A percentile compares a stretch with the other conserved stretches of the same genome.
Evolutionary conservation across 1,139 yeast species (phyloP).

Genomic region (Groenewaldozyma auringiensis): DNA sequence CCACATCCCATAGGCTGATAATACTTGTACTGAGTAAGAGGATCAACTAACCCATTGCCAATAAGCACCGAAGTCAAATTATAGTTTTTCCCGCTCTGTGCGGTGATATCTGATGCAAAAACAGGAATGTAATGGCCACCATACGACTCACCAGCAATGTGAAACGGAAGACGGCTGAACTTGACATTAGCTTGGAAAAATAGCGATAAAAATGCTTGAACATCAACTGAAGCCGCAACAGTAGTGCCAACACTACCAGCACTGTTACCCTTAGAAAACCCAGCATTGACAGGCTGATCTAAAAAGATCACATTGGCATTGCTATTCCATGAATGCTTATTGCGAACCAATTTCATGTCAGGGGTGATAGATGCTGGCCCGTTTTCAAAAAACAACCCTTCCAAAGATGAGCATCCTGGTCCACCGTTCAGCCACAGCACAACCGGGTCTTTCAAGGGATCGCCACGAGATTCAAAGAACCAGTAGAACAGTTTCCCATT

Average conservation of each 20-base stretch:
- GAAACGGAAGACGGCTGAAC: slow-evolving; percentile 66
- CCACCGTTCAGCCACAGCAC: slow-evolving; percentile 72
- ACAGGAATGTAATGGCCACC: slow-evolving; percentile 98
- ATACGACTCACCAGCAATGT: slow-evolving; percentile 97
- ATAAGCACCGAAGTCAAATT: slow-evolving; percentile 80
- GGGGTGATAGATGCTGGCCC: slow-evolving; percentile 25
- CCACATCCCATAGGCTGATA: slow-evolving; percentile 99
- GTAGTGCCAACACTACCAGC: slow-evolving; percentile 14
- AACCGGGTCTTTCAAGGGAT: slow-evolving; percentile 55
- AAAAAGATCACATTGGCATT: slow-evolving; percentile 62
- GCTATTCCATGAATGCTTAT: slow-evolving; percentile 62
- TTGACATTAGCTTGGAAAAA: slow-evolving; percentile 90
- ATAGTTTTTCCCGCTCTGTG: slow-evolving; percentile 59
- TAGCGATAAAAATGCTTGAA: slow-evolving; percentile 80
- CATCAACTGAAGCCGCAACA: slow-evolving; percentile 87
- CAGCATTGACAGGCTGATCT: slow-evolving; percentile 71
- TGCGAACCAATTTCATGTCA: slow-evolving; percentile 43
- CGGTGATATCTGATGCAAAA: slow-evolving; percentile 78
- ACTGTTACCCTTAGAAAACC: slow-evolving; percentile 51
- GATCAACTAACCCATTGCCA: slow-evolving; percentile 96
- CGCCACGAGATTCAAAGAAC: slow-evolving; percentile 65
- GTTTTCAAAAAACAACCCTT: slow-evolving; percentile 19
- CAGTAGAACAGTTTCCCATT: slow-evolving; percentile 81
- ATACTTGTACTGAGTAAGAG: slow-evolving; percentile 78
- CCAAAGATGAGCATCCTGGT: slow-evolving; percentile 57